Conservation (phyloP, 306 rosid genomes). For the Corylus heterophylla region DNA sequence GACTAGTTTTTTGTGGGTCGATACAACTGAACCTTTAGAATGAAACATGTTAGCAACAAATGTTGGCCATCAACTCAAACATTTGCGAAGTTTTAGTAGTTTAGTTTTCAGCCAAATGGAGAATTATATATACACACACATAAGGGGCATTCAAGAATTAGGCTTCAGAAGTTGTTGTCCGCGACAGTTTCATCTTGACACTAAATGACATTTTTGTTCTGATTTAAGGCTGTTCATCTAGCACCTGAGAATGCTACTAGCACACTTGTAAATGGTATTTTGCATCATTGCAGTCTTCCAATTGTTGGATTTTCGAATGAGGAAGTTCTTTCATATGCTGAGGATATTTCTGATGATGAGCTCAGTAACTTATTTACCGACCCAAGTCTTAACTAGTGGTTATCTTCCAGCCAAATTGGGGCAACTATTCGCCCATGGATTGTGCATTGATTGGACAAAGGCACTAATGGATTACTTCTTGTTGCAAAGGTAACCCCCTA, state of each 20-base stretch:
- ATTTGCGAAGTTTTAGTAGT: not conserved
- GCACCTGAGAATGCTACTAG: conserved; percentile 84
- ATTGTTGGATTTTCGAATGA: conserved; percentile 46
- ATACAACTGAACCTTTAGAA: not conserved
- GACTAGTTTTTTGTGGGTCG: too few species aligned
- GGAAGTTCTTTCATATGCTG: conserved; percentile 51
- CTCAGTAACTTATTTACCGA: conserved; percentile 21
- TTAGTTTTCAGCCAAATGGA: not conserved
- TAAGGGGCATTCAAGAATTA: not conserved
- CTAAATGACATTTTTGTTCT: conserved; percentile 13
- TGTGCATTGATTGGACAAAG: conserved; percentile 89
- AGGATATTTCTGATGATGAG: conserved; percentile 56
- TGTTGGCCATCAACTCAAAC: not conserved
- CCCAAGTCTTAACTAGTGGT: conserved; percentile 29
- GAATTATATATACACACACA: not conserved
- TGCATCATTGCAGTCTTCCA: conserved; percentile 82
- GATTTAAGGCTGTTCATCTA: conserved; percentile 87
- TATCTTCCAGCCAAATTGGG: conserved; percentile 27
- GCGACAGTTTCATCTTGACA: conserved; percentile 15
- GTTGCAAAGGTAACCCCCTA: conserved; percentile 67
- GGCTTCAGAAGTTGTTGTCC: conserved; percentile 8
- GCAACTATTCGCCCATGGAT: conserved; percentile 80
- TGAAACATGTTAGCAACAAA: not conserved
- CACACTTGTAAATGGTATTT: conserved; percentile 83
- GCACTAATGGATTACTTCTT: conserved; percentile 86